phyloP scores from a whole-genome alignment of 73 alveolate species.

The Paramecium octaurelia region DNA sequence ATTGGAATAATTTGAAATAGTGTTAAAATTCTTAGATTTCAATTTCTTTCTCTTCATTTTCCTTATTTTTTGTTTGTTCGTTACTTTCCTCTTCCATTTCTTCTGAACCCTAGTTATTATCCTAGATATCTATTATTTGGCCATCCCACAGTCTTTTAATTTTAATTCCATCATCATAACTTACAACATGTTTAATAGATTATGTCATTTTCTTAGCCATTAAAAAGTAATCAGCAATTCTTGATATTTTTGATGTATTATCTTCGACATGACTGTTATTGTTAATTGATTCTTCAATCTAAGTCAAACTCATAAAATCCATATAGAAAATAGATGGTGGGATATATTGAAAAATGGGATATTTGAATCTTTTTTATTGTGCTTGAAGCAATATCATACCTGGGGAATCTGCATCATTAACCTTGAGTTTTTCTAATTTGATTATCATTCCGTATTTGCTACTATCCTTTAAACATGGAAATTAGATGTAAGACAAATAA shows the following conservation, averaged over 20 bases:
- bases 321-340: neutral
- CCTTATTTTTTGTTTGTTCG: neutral
- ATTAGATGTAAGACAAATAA: neutral
- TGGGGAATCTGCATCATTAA: neutral
- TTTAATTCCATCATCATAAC: neutral
- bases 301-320: neutral
- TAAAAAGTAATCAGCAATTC: neutral
- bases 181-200: neutral
- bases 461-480: neutral
- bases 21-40: neutral
- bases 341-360: neutral
- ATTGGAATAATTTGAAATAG: neutral
- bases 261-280: neutral
- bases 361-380: neutral
- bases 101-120: neutral
- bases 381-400: neutral
- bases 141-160: neutral
- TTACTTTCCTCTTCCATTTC: neutral
- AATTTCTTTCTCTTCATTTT: neutral
- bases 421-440: neutral
- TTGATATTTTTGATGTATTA: neutral
- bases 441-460: neutral
- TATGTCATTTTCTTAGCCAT: neutral
- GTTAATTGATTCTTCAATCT: neutral
- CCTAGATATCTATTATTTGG: neutral